Base-by-base conservation (phyloP, 805 yeast species). In the Zygosaccharomyces bailii region DNA sequence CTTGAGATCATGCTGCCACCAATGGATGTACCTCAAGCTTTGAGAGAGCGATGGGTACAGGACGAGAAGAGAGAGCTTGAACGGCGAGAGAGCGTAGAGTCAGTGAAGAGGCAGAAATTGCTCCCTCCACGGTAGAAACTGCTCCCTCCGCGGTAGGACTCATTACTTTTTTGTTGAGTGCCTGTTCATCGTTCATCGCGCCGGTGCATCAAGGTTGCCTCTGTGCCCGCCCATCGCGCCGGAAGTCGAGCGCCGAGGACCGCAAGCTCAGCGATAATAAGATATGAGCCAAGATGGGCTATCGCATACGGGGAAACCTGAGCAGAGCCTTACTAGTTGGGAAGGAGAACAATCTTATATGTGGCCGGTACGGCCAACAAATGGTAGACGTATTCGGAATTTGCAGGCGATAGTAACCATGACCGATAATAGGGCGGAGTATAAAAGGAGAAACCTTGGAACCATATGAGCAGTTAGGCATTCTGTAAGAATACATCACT, bases 1-100 rank as follows among this genome's bases (percentile, higher is more conserved):
- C 63, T 80, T 18, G 86, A 80, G 56, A 72, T 80, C 19, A 69
- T 76, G 61, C 66, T 81, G 48, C 80, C 79, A 21, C 72, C 72
- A 47, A 68, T 77, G 75, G 86, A 80, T 61, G 85, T 82, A 2
- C 82, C 84, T 18, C 53, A 52, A 29, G 58, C 57, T 4, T 38
- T 59, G 13, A 48, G 58, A 46, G 64, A 59, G 14, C 48, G 47
- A 39, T 59, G 60, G 64, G 36, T 49, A 9, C 42, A 45, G 17
- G 64, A 56, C 23, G 58, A 58, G 42, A 49, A 13, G 52, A 55
- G 56, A 49, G 48, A 38, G 35, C 45, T n/a, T 43, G 46, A 14
- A 40, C 38, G 30, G 13, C 40, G 40, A 5, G 32, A 29, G 4
- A 37, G 40, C 14, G 32, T 37, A 4, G 40, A 37, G 2, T 16